Conservation (phyloP, 176 grass and related monocot species). For the Carex cristatella region DNA sequence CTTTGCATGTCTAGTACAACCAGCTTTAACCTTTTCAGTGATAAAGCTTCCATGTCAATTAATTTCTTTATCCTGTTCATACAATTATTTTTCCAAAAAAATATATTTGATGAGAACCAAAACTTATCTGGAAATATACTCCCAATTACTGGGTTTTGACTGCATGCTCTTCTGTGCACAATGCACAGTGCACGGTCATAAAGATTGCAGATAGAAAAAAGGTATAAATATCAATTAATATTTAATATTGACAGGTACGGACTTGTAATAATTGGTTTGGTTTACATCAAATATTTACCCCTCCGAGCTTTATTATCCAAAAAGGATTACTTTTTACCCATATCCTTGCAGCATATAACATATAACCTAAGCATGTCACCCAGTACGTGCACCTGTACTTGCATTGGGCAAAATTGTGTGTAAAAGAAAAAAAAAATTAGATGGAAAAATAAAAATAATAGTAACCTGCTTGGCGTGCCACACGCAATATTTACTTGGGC, state of each 20-base stretch:
- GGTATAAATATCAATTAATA: background rate
- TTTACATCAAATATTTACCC: background rate
- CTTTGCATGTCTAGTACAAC: constrained; percentile 84
- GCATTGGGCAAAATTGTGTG: background rate
- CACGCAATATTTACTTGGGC: constrained; percentile 79
- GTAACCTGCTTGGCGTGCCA: constrained; percentile 92
- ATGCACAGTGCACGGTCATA: background rate
- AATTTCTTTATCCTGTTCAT: constrained; percentile 84
- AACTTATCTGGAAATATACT: background rate
- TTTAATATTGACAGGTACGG: background rate
- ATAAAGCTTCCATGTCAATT: constrained; percentile 82
- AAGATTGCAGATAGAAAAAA: background rate
- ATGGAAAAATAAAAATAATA: constrained; percentile 20
- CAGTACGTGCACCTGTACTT: background rate
- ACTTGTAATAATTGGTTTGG: background rate
- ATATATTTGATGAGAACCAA: background rate
- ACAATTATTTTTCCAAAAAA: background rate
- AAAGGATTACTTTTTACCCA: background rate
- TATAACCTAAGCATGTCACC: background rate
- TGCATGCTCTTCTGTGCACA: background rate
- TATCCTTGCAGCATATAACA: background rate
- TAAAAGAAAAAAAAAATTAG: background rate
- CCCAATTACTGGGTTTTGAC: background rate
- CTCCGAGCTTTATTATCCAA: background rate
- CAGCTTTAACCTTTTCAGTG: constrained; percentile 58